A percentile compares a stretch with the other conserved stretches of the same genome.
phyloP scores from a whole-genome alignment of 2,329 filamentous ascomycete genomes.

The Colletotrichum tofieldiae region DNA sequence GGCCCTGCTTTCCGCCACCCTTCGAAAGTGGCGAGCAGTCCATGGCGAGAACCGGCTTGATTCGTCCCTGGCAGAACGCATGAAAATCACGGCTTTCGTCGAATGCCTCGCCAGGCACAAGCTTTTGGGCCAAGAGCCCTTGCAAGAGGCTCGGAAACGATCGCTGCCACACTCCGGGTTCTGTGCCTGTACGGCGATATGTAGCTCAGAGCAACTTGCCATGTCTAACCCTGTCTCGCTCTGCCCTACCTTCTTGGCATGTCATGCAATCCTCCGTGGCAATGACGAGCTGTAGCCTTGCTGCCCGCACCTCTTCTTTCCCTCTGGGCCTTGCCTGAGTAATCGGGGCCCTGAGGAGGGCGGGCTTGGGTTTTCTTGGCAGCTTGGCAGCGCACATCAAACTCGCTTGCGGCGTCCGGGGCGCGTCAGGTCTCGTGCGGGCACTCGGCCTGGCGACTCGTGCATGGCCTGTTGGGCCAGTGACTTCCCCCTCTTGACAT shows the following conservation, averaged over 20 bases:
- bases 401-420: conserved; percentile 38
- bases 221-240: conserved; percentile 4
- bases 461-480: neutral
- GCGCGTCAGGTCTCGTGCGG: conserved; percentile 25
- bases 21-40: neutral
- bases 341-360: conserved; percentile 7
- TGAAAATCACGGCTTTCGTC: neutral
- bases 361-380: conserved; percentile 9
- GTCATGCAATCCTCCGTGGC: conserved; percentile 14
- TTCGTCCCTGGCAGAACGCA: conserved; percentile 1
- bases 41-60: neutral
- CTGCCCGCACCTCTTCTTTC: neutral
- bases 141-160: conserved; percentile 5
- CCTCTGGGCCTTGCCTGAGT: neutral
- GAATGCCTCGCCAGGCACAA: neutral
- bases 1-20: conserved; percentile 20
- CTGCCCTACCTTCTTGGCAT: conserved; percentile 4
- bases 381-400: conserved; percentile 39
- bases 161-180: neutral
- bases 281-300: neutral
- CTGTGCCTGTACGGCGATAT: neutral
- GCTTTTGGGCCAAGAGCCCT: neutral
- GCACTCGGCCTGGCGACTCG: neutral
- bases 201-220: neutral
- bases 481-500: neutral